Evolutionary conservation across 148 eudicot species (phyloP), one percentile per base, ranked within the genome.

Genomic region (Chenopodium berlandieri): DNA sequence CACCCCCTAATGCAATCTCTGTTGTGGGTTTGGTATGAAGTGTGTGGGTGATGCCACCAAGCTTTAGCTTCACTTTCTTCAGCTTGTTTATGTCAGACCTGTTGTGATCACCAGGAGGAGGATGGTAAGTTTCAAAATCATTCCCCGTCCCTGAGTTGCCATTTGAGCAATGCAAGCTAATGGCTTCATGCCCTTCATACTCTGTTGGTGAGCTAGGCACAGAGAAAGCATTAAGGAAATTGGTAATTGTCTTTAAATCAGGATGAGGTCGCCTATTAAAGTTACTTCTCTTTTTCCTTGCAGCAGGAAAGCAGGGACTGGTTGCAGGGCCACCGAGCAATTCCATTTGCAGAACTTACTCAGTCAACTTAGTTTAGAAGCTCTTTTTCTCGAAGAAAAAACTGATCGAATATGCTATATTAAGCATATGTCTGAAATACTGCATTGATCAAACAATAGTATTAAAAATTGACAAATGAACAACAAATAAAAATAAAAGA

Each of bases 271-370:
- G 90, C 64, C 90, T 81, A 74, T 69, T 68, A 3, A 75, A 54
- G 78, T 78, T 66, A 62, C 90, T 88, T 81, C 90, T 86, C 82
- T 84, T 88, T 77, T 80, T 88, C 84, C 82, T 76, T 48, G 62
- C 80, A 70, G 83, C 75, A 78, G 75, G 58, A 85, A 75, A 65
- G 79, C 79, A 34, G 37, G 75, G 40, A 54, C 63, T 68, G 63
- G 77, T 66, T 65, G 62, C 74, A 64, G 69, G 54, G 46, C 22
- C 76, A 72, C 44, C 54, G 30, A 44, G 75, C 40, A 20, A 11
- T 30, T 85, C 84, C 87, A 85, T 85, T 32, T 20, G 19, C n/a
- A 75, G 7, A 52, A 78, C 30, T 68, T 25, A 32, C 47, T 62
- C 14, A 12, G 22, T 17, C 77, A 64, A n/a, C 69, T 65, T 23